Conservation (phyloP, 495 filamentous ascomycete species). For the Eremomyces bilateralis region DNA sequence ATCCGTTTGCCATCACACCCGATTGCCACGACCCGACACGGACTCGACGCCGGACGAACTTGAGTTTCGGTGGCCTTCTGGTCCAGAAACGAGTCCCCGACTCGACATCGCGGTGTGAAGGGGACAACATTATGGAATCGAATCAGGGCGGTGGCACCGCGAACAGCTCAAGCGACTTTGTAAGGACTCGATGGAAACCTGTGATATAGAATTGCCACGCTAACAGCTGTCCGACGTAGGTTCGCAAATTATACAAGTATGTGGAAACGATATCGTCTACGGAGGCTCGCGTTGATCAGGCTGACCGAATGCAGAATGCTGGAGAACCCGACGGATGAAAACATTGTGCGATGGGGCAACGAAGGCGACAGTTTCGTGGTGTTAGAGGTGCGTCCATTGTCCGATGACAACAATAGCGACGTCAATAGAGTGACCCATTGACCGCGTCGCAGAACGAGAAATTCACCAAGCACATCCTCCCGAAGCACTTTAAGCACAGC, state of each 20-base stretch:
- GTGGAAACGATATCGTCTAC: too few relatives aligned
- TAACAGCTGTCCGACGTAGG: slow-evolving; percentile 28
- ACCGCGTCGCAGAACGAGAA: slow-evolving; percentile 56
- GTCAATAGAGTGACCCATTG: not conserved
- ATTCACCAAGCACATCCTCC: slow-evolving; percentile 92
- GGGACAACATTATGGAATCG: too few relatives aligned
- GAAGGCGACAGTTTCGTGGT: slow-evolving; percentile 93
- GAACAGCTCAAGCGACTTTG: slow-evolving; percentile 62
- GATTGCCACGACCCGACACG: too few relatives aligned
- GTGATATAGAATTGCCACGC: slow-evolving; percentile 5
- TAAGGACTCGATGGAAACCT: slow-evolving; percentile 23
- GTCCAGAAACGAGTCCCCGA: too few relatives aligned
- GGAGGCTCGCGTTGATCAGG: too few relatives aligned
- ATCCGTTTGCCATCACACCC: too few relatives aligned
- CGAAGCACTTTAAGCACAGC: slow-evolving; percentile 98
- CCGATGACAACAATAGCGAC: not conserved
- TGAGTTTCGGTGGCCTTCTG: too few relatives aligned
- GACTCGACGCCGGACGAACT: too few relatives aligned
- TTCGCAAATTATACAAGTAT: slow-evolving; percentile 98
- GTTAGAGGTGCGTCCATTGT: slow-evolving; percentile 71
- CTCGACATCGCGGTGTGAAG: too few relatives aligned
- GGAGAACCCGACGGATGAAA: slow-evolving; percentile 80
- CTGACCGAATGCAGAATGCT: slow-evolving; percentile 66
- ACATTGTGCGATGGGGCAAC: slow-evolving; percentile 88
- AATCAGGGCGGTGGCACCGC: slow-evolving; percentile 23